A percentile compares a stretch with the other conserved stretches of the same genome.
phyloP scores from a whole-genome alignment of 495 filamentous ascomycete species.

The Oidiodendron maius region DNA sequence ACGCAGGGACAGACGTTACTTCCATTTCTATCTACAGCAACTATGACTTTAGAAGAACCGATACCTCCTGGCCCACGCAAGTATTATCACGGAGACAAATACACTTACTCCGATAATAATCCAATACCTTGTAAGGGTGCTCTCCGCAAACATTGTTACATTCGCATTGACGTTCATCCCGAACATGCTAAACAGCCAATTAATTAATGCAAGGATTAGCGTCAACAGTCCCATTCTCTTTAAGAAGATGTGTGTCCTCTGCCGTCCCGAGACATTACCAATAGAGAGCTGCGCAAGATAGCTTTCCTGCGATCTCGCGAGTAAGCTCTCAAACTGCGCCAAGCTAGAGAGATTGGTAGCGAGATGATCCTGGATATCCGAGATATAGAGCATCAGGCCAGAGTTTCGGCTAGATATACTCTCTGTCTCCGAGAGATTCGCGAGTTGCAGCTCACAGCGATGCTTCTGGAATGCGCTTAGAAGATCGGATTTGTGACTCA shows the following conservation, averaged over 20 bases:
- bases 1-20: slow-evolving; percentile 13
- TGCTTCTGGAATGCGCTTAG: slow-evolving; percentile 73
- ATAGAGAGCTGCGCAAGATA: slow-evolving; percentile 90
- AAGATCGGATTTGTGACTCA: slow-evolving; percentile 91
- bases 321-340: slow-evolving; percentile 90
- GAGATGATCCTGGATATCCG: slow-evolving; percentile 96
- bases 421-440: no score
- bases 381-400: slow-evolving; percentile 88
- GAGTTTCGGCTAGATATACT: slow-evolving; percentile 91
- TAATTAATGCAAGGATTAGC: slow-evolving; percentile 86
- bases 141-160: slow-evolving; percentile 34
- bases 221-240: slow-evolving; percentile 87
- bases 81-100: slow-evolving; percentile 47
- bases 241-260: slow-evolving; percentile 70
- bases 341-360: slow-evolving; percentile 96
- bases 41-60: slow-evolving; percentile 39
- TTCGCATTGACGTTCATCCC: slow-evolving; percentile 92
- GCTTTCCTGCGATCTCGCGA: slow-evolving; percentile 86
- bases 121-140: slow-evolving; percentile 67
- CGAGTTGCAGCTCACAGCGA: no score
- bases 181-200: slow-evolving; percentile 89
- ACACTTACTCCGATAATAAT: slow-evolving; percentile 64
- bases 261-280: slow-evolving; percentile 71
- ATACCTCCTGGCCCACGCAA: slow-evolving; percentile 37
- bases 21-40: background rate